These are phyloP conservation scores for Pyricularia grisea DNA, from an alignment of 2,329 filamentous ascomycete genomes.

Conservation along the genomic window DNA sequence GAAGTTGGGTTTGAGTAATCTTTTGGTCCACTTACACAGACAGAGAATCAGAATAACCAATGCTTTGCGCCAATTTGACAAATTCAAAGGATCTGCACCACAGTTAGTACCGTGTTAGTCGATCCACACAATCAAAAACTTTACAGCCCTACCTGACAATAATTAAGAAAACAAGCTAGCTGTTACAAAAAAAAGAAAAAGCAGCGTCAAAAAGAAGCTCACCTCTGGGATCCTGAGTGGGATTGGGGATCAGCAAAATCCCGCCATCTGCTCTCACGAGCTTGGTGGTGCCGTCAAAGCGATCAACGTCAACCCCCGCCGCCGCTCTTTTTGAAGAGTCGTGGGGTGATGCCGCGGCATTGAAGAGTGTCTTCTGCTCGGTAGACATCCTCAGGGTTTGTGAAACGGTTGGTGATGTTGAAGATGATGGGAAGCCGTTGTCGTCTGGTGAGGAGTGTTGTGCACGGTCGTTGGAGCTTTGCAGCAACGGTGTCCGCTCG, in stretches of 20 bases:
- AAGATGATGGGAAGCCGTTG: not conserved
- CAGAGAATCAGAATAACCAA: conserved; percentile 16
- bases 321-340: not conserved
- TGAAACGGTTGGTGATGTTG: not conserved
- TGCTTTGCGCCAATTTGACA: conserved; percentile 21
- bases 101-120: not conserved
- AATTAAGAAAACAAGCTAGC: not conserved
- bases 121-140: too few relatives aligned
- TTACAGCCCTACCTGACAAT: not conserved
- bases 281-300: conserved; percentile 1
- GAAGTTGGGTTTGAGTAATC: too few relatives aligned
- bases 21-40: conserved; percentile 15
- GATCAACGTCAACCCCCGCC: not conserved
- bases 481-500: not conserved
- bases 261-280: not conserved
- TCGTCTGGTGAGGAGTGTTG: not conserved
- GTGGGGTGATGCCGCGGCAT: not conserved
- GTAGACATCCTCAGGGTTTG: not conserved
- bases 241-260: not conserved
- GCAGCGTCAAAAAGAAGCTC: not conserved
- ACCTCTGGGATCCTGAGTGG: not conserved
- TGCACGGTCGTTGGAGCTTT: not conserved
- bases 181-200: not conserved
- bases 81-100: conserved; percentile 18
- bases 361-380: not conserved